Evolutionary conservation across 2,329 filamentous ascomycete species (phyloP).

Genomic region (Xylaria multiplex): DNA sequence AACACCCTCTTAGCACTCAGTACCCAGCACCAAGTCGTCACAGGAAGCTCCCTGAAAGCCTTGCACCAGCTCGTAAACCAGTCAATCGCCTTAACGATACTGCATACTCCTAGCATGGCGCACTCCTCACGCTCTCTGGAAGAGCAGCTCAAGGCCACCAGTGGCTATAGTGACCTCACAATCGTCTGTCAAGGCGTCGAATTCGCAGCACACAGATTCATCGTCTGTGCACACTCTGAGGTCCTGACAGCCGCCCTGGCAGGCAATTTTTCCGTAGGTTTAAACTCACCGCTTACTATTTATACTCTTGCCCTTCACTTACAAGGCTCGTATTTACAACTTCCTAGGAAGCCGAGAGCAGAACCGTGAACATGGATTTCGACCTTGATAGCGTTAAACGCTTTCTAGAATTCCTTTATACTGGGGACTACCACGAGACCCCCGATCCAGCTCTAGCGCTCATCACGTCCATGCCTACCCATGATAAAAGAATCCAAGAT

Average conservation of each 20-base stretch:
- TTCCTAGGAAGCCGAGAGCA: conserved; percentile 14
- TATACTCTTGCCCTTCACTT: conserved; percentile 1
- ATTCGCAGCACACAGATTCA: conserved; percentile 24
- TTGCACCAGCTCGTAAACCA: no score
- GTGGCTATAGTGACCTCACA: conserved; percentile 18
- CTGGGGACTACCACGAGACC: conserved; percentile 9
- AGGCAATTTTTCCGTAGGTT: conserved; percentile 25
- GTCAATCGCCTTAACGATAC: conserved; percentile 7
- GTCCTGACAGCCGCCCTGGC: conserved; percentile 20
- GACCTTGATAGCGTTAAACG: conserved; percentile 22
- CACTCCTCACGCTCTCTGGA: conserved; percentile 17
- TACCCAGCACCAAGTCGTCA: conserved; percentile 7
- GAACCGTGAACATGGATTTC: conserved; percentile 22
- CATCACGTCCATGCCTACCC: not conserved
- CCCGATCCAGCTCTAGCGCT: not conserved
- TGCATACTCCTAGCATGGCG: conserved; percentile 17
- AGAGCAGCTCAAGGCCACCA: conserved; percentile 21
- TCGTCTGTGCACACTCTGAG: conserved; percentile 5
- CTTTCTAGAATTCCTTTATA: conserved; percentile 23
- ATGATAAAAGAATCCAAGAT: conserved; percentile 2
- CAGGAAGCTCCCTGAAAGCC: conserved; percentile 16
- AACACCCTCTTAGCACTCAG: not conserved
- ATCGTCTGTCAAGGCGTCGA: conserved; percentile 22
- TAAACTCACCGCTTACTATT: conserved; percentile 3
- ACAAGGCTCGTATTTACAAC: conserved; percentile 11